Conservation (phyloP, 1,139 yeast genomes). For the Kodamaea anthophila region DNA sequence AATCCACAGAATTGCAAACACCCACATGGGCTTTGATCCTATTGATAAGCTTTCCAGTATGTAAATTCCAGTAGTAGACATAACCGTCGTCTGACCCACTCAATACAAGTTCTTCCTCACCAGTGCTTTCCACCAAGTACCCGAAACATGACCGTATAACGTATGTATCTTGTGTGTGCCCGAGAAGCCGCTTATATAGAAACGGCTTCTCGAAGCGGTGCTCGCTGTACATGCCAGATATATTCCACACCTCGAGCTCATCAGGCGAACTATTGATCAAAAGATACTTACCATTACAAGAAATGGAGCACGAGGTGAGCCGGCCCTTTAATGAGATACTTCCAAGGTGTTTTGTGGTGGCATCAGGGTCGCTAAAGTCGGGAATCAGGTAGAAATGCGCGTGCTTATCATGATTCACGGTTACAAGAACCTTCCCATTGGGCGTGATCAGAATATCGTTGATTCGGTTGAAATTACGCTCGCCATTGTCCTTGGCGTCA, state of each 20-base stretch:
- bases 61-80: conserved; percentile 75
- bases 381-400: conserved; percentile 48
- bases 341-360: conserved; percentile 31
- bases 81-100: conserved; percentile 84
- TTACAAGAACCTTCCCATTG: conserved; percentile 55
- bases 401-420: conserved; percentile 57
- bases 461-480: conserved; percentile 38
- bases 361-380: conserved; percentile 25
- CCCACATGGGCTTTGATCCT: conserved; percentile 57
- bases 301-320: conserved; percentile 36
- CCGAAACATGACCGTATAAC: conserved; percentile 81
- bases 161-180: conserved; percentile 64
- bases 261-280: conserved; percentile 69
- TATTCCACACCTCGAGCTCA: conserved; percentile 77
- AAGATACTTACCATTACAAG: conserved; percentile 41
- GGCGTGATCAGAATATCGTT: conserved; percentile 61
- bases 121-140: conserved; percentile 28
- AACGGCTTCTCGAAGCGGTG: conserved; percentile 20
- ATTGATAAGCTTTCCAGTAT: conserved; percentile 64
- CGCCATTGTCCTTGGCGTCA: conserved; percentile 6
- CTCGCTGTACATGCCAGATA: conserved; percentile 15
- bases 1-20: conserved; percentile 69
- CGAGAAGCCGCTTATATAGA: conserved; percentile 57
- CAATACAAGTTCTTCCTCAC: conserved; percentile 60
- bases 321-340: conserved; percentile 31